Evolutionary conservation across 345 rosid species (phyloP).

Genomic region (Alliaria petiolata): DNA sequence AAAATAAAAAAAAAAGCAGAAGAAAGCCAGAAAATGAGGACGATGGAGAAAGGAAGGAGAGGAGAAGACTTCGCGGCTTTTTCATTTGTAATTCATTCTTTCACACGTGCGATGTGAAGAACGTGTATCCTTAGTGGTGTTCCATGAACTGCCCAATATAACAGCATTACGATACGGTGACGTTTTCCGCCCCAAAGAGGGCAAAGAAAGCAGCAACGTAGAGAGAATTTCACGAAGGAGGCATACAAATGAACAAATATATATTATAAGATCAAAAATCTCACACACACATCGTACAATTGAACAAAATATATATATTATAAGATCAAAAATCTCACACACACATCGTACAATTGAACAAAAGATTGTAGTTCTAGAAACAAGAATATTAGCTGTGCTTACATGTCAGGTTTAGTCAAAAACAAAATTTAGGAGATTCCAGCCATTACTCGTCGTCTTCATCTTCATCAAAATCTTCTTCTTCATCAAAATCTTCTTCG

Average conservation of each 20-base stretch:
- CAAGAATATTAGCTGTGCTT: conserved; percentile 12
- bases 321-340: too few species aligned
- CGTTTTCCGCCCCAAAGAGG: not conserved
- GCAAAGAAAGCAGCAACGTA: not conserved
- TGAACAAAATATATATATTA: too few species aligned
- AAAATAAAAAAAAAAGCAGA: not conserved
- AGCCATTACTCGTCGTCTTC: conserved; percentile 26
- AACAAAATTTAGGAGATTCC: too few species aligned
- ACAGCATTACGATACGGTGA: not conserved
- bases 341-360: too few species aligned
- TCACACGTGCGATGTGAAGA: conserved; percentile 1
- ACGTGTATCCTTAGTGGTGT: conserved; percentile 23
- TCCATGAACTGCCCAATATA: conserved; percentile 8
- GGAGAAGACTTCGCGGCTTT: conserved; percentile 22
- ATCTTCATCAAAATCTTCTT: conserved; percentile 30
- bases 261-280: too few species aligned
- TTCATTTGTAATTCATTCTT: not conserved
- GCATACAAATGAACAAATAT: conserved; percentile 7
- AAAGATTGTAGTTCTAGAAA: conserved; percentile 5
- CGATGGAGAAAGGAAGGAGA: conserved; percentile 17
- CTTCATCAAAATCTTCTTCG: conserved; percentile 27
- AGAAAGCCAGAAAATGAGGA: conserved; percentile 23
- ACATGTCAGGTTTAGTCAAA: conserved; percentile 2
- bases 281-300: too few species aligned
- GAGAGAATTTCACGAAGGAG: not conserved